Base-by-base conservation (phyloP, 345 rosid species). In the Clausena lansium region DNA sequence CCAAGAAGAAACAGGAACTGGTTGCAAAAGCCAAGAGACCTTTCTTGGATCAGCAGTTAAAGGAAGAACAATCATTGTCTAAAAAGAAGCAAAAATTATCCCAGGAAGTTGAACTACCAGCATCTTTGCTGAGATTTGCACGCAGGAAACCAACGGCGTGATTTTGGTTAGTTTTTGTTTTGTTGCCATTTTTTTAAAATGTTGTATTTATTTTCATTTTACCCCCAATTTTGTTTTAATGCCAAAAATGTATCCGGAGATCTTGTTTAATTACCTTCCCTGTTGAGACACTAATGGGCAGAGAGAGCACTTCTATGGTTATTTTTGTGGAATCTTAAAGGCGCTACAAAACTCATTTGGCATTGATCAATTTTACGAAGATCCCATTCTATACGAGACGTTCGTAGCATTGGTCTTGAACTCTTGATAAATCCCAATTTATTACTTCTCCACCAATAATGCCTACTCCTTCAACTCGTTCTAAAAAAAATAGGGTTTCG, bases 1-100 rank as follows among this genome's bases (percentile, higher is more conserved):
- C 85, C 0, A 91, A 84, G 88, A 94, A 92, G 91, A 89, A 79
- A 76, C 86, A 87, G 81, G 95, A 91, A 61, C 20, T 84, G 61
- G 81, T 91, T 14, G 84, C 73, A 33, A 87, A 60, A 14, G 89
- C 86, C 2, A 95, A 93, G 85, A 83, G 90, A 66, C 94, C 92
- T 27, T 90, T 91, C 89, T 68, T 89, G 77, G 98, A 93, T 63
- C 88, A 89, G 74, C 83, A 81, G 52, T 68, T 39, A 76, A 81
- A 77, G 25, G 86, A 78, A 9, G 81, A 80, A 28, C 75, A 74
- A 11, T 77, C 73, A 20, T 17, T 39, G 17, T 73, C 84, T 0
- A 81, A 62, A 75, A 95, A 90, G 90, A 95, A 91, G 87, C 93
- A 83, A 79, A 92, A 85, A 70, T 59, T 78, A 10, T 67, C 84